Evolutionary conservation across 108 stramenopile species (phyloP).

Genomic region (Pseudonitzschia pungens): DNA sequence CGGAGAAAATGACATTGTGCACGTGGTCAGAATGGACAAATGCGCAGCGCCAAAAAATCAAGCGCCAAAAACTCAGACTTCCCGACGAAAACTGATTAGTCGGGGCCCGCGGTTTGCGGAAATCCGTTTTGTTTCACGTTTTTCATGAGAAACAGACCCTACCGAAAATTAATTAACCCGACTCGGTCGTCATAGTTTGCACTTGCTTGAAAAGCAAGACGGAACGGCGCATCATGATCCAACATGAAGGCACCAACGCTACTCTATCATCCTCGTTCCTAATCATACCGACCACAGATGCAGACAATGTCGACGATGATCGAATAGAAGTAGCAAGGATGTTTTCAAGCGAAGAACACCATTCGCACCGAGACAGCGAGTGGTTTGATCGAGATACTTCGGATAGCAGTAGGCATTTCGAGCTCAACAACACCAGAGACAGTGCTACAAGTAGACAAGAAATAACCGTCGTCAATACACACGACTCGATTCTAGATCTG

Average conservation of each 20-base stretch:
- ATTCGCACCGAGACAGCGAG: background rate
- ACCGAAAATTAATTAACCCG: background rate
- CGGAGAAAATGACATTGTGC: background rate
- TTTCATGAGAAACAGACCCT: background rate
- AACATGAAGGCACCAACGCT: conserved; percentile 4
- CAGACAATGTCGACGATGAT: background rate
- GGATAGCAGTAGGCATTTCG: conserved; percentile 10
- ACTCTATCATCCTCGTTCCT: background rate
- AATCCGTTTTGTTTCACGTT: background rate
- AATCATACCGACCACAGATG: conserved; percentile 4
- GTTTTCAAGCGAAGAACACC: background rate
- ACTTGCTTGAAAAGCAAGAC: background rate
- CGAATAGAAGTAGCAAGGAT: background rate
- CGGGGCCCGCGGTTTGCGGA: background rate
- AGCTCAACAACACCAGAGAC: conserved; percentile 30
- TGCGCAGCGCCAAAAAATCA: background rate
- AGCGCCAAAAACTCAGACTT: background rate
- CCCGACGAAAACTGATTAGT: background rate
- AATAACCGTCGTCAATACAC: conserved; percentile 25
- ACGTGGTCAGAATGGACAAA: background rate
- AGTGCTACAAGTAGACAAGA: conserved; percentile 26
- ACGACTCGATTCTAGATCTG: conserved; percentile 30
- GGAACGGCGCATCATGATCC: background rate
- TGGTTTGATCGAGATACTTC: conserved; percentile 26
- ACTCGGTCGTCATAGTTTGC: background rate